Evolutionary conservation across 805 yeast genomes (phyloP).

Genomic region (Cyberlindnera misumaiensis): DNA sequence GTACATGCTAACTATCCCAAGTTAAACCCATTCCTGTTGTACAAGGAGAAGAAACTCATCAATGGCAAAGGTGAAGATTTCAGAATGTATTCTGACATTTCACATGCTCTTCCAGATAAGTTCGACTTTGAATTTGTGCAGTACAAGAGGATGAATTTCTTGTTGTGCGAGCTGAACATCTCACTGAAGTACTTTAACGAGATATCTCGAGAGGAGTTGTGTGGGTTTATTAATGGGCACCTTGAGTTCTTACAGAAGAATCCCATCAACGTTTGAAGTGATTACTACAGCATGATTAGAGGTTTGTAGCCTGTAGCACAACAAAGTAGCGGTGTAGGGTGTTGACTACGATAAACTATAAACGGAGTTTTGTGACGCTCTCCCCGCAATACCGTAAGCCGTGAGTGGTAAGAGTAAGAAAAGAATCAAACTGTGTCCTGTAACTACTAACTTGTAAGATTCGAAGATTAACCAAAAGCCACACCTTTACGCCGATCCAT

Average conservation of each 20-base stretch:
- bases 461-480: no score
- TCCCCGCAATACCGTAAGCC: no score
- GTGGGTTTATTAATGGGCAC: constrained; percentile 42
- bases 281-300: no score
- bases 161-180: constrained; percentile 44
- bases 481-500: no score
- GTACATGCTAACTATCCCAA: constrained; percentile 33
- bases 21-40: constrained; percentile 27
- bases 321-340: no score
- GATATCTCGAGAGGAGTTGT: constrained; percentile 36
- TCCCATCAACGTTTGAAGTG: no score
- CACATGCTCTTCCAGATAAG: constrained; percentile 25
- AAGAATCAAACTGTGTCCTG: no score
- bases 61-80: constrained; percentile 16
- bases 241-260: constrained; percentile 28
- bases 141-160: constrained; percentile 48
- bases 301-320: no score
- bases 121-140: constrained; percentile 48
- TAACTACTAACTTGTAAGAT: no score
- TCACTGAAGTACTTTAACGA: constrained; percentile 38
- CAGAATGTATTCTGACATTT: constrained; percentile 21
- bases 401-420: no score
- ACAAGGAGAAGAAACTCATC: constrained; percentile 15
- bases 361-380: no score
- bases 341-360: no score